Percentiles rank a stretch among this genome's conserved stretches.
Evolutionary conservation across 495 filamentous ascomycete genomes (phyloP).

Genomic region (Peziza echinospora): DNA sequence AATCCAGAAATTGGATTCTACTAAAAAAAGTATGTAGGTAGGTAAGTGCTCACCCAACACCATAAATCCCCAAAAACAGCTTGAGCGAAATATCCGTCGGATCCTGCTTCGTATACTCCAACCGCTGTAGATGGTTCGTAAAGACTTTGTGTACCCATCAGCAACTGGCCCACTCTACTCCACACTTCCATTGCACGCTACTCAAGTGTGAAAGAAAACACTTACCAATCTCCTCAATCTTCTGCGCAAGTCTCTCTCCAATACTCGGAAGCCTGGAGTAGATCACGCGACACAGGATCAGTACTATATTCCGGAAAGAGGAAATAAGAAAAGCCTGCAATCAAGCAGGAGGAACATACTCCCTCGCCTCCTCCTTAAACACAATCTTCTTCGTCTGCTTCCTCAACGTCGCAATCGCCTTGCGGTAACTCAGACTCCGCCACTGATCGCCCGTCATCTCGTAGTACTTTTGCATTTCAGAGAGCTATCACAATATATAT

Average conservation of each 20-base stretch:
- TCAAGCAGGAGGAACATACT: too few relatives aligned
- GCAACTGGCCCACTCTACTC: background rate
- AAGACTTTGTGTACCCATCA: conserved; percentile 13
- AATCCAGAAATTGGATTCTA: too few relatives aligned
- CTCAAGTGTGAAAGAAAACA: background rate
- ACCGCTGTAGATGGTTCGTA: conserved; percentile 50
- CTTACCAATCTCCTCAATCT: conserved; percentile 73
- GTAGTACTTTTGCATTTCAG: conserved; percentile 65
- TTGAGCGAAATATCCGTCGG: conserved; percentile 40
- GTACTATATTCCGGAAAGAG: too few relatives aligned
- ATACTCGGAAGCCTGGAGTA: conserved; percentile 46
- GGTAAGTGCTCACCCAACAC: conserved; percentile 40
- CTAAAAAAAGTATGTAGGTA: background rate
- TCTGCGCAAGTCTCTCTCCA: conserved; percentile 53
- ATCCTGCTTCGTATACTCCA: conserved; percentile 46
- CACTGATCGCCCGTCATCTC: conserved; percentile 54
- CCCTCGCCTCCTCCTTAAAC: conserved; percentile 44
- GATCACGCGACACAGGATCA: too few relatives aligned
- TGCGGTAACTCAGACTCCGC: conserved; percentile 58
- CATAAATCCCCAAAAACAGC: conserved; percentile 57
- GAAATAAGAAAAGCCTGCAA: too few relatives aligned
- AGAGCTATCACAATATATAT: background rate
- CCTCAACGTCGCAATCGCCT: conserved; percentile 49
- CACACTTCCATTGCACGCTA: background rate
- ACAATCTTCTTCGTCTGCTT: conserved; percentile 43